These are phyloP conservation scores for Hypoxylon lienhwacheense DNA, from an alignment of 495 filamentous ascomycete genomes.

Conservation along the genomic window DNA sequence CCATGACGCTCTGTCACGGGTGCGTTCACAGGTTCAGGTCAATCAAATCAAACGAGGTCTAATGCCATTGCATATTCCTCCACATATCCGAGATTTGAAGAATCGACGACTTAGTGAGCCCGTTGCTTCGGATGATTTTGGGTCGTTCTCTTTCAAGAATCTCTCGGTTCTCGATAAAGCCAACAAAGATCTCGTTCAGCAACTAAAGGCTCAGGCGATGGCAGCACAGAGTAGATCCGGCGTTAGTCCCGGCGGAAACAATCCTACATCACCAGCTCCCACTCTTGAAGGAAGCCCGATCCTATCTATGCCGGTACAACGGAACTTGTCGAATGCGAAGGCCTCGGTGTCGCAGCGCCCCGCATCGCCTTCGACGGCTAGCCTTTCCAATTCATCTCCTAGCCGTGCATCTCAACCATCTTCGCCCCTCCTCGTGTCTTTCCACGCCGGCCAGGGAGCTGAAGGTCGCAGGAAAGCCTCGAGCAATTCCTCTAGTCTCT, in stretches of 20 bases:
- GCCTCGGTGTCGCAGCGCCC: slow-evolving; percentile 65
- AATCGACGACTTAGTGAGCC: slow-evolving; percentile 90
- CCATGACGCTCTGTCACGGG: slow-evolving; percentile 90
- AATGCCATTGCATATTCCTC: slow-evolving; percentile 94
- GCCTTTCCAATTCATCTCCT: slow-evolving; percentile 81
- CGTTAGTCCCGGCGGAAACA: slow-evolving; percentile 48
- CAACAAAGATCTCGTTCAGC: slow-evolving; percentile 98
- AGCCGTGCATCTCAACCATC: slow-evolving; percentile 89
- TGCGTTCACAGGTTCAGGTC: slow-evolving; percentile 71
- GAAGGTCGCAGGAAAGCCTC: slow-evolving; percentile 66
- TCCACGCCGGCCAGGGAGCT: slow-evolving; percentile 68
- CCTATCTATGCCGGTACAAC: slow-evolving; percentile 73
- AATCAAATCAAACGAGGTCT: slow-evolving; percentile 78
- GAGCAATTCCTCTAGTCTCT: slow-evolving; percentile 80
- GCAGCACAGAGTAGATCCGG: slow-evolving; percentile 60
- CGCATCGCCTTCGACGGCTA: slow-evolving; percentile 77
- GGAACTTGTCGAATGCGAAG: slow-evolving; percentile 78
- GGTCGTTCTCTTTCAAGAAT: slow-evolving; percentile 95
- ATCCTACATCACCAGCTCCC: slow-evolving; percentile 54
- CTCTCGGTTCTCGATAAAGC: slow-evolving; percentile 94
- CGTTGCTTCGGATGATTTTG: slow-evolving; percentile 86
- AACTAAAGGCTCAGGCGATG: slow-evolving; percentile 84
- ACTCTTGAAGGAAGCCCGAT: slow-evolving; percentile 85
- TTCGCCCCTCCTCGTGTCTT: slow-evolving; percentile 89
- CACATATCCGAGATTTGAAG: slow-evolving; percentile 88